Base-by-base conservation (phyloP, 192 early-diverging fungal genomes). In the Backusella liffmaniae region DNA sequence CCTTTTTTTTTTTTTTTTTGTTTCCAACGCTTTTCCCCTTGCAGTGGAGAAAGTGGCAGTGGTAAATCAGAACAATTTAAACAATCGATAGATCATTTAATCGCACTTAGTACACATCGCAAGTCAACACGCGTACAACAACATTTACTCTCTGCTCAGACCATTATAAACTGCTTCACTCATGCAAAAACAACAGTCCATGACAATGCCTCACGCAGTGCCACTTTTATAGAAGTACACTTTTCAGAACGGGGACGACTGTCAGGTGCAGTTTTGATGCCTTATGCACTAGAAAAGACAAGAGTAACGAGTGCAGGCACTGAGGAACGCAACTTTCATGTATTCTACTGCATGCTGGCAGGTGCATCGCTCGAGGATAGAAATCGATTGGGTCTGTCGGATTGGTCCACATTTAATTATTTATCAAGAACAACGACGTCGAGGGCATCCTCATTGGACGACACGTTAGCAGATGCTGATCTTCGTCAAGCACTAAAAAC, bases 301-400 rank as follows among this genome's bases (percentile, higher is more conserved):
- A 90, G 96, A 7, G 91, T 98, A 29, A 86, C 91, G 4, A 80
- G 85, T 12, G 86, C 88, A 13, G 77, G 77, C 5, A 75, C 85
- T 39, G 90, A 89, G 72, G 96, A 96, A 73, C 89, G 93, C 76
- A 95, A 91, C 84, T 99, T 96, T 86, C 95, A 98, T 82, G 91
- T 98, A 44, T 96, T 99, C 79, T 97, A 99, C 87, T 92, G 94
- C 76, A 81, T 99, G 36, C 88, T 98, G 6, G 90, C 96, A 29
- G 98, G 97, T 30, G 88, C 87, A 3, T 86, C 91, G 26, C 74
- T 83, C 30, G 92, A 95, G 73, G 96, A 99, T 83, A 92, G 90
- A 73, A 67, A 88, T n/a, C 85, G 90, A 77, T 89, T 93, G 66
- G 90, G 90, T 53, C 86, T 99, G 12, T 88, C 90, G 5, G 90